These are phyloP conservation scores for Pythium scleroteichum DNA, from an alignment of 352 stramenopile species.

Conservation along the genomic window DNA sequence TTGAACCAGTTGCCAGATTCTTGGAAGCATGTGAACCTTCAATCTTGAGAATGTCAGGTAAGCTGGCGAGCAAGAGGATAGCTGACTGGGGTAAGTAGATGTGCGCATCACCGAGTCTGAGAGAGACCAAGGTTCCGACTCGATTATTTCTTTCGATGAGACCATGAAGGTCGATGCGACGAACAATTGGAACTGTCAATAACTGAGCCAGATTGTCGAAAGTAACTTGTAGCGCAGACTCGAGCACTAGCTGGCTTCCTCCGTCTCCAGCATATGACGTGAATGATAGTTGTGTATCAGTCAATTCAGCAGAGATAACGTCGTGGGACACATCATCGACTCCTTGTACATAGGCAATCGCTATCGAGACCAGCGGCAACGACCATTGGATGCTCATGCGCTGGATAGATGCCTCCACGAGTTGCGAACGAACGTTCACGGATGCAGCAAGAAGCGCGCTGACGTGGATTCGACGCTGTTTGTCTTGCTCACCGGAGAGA, in stretches of 20 bases:
- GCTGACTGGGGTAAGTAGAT: constrained; percentile 74
- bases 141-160: constrained; percentile 35
- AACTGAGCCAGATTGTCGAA: constrained; percentile 77
- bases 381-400: constrained; percentile 25
- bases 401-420: constrained; percentile 46
- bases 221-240: constrained; percentile 53
- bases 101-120: constrained; percentile 47
- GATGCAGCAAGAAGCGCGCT: constrained; percentile 75
- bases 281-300: constrained; percentile 40
- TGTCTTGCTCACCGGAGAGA: constrained; percentile 59
- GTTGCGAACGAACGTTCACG: constrained; percentile 51
- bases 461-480: constrained; percentile 63
- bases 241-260: constrained; percentile 36
- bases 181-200: constrained; percentile 65
- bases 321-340: constrained; percentile 49
- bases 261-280: constrained; percentile 28
- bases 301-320: constrained; percentile 55
- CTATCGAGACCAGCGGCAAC: constrained; percentile 15
- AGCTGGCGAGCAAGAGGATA: constrained; percentile 59
- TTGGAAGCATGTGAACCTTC: no score
- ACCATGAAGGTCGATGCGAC: constrained; percentile 45
- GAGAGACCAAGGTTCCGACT: constrained; percentile 44
- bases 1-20: constrained; percentile 19
- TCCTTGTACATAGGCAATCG: constrained; percentile 18
- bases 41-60: constrained; percentile 36